Evolutionary conservation across 2,329 filamentous ascomycete genomes (phyloP), one percentile per base, ranked within the genome.

Genomic region (Pseudodiploospora longispora): DNA sequence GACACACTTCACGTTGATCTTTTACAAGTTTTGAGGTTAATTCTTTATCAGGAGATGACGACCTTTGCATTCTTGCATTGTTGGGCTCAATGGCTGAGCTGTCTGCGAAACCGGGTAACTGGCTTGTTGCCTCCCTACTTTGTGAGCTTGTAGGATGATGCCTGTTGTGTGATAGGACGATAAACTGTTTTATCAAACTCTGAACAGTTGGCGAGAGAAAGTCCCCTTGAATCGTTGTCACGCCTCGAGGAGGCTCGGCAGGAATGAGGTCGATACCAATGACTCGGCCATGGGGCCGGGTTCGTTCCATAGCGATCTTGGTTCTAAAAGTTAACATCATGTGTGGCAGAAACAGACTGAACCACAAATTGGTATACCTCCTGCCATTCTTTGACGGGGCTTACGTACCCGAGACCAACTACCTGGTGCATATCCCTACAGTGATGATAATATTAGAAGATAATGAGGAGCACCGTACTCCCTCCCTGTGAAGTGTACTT

Each of bases 241-340:
- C 89, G 27, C 93, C 93, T 57, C 78, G 81, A 0, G 93, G 93
- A 5, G 94, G 91, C 60, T 91, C 85, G 1, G 89, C 87, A 4
- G 93, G 93, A 52, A 98, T 88, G 41, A 98, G 77, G 62, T 98
- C 93, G 56, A 98, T 91, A 8, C 93, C 94, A 29, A 98, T 71
- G 9, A 98, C 82, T 36, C 84, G 79, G 6, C 90, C 89, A 38
- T 76, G 67, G 0, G 90, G 90, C 48, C 77, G 74, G 4, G 87
- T 95, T 42, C 81, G 77, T 48, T 87, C 84, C 31, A 85, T 70
- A 12, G 93, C 93, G 32, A 97, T 88, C 81, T 94, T 57, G 34
- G 48, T 19, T 19, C 19, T 19, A 19, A 19, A 19, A 19, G 19
- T 19, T 19, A 19, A 19, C 19, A 19, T 19, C 19, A 19, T 19